Evolutionary conservation across 345 rosid genomes (phyloP).

Genomic region (Kandelia obovata): DNA sequence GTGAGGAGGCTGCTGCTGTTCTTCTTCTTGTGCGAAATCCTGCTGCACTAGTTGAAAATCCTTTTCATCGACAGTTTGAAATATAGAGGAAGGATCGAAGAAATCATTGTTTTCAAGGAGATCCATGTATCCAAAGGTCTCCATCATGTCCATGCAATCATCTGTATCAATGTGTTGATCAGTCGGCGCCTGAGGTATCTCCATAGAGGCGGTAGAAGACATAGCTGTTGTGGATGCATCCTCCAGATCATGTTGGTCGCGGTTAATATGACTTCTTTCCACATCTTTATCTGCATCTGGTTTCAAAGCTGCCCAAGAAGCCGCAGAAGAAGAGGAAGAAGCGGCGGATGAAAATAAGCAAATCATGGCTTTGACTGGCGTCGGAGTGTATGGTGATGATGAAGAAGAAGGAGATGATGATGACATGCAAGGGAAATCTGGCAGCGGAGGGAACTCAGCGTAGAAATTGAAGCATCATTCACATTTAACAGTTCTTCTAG

Average conservation of each 20-base stretch:
- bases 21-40: neutral
- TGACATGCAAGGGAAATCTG: slow-evolving; percentile 96
- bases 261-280: slow-evolving; percentile 8
- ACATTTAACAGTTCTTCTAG: slow-evolving; percentile 50
- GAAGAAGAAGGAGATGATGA: slow-evolving; percentile 87
- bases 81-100: slow-evolving; percentile 65
- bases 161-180: slow-evolving; percentile 39
- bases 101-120: slow-evolving; percentile 63
- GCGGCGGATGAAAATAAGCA: slow-evolving; percentile 24
- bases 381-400: slow-evolving; percentile 79
- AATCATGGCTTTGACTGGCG: slow-evolving; percentile 54
- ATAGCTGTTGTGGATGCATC: slow-evolving; percentile 37
- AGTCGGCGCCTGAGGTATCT: slow-evolving; percentile 31
- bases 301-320: slow-evolving; percentile 75
- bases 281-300: slow-evolving; percentile 60
- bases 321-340: slow-evolving; percentile 40
- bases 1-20: neutral
- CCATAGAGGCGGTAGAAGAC: slow-evolving; percentile 85
- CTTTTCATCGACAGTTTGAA: slow-evolving; percentile 43
- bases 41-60: slow-evolving; percentile 23
- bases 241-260: slow-evolving; percentile 18
- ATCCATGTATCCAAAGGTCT: slow-evolving; percentile 84
- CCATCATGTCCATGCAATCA: slow-evolving; percentile 75
- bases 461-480: slow-evolving; percentile 56
- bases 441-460: slow-evolving; percentile 62